Evolutionary conservation across 805 yeast species (phyloP).

Genomic region (Monosporozyma aerobia): DNA sequence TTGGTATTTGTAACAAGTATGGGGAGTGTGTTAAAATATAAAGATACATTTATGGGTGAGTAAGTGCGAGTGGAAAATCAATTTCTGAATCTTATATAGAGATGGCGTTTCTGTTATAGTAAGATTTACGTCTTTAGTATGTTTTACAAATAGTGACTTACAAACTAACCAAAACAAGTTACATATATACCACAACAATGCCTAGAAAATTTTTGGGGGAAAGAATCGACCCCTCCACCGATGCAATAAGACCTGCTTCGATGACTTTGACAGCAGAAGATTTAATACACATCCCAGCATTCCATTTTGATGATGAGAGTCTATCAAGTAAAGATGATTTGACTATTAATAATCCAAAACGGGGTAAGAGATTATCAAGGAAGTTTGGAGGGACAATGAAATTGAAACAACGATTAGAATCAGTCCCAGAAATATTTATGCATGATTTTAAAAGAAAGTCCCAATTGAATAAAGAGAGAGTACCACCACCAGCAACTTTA

Average conservation of each 20-base stretch:
- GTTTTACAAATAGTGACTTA: background rate
- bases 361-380: constrained; percentile 11
- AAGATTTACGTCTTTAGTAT: background rate
- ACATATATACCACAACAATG: constrained; percentile 9
- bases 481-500: background rate
- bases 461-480: background rate
- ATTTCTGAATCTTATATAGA: background rate
- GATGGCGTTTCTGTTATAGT: background rate
- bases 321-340: constrained; percentile 3
- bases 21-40: background rate
- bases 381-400: constrained; percentile 24
- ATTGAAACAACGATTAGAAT: constrained; percentile 22
- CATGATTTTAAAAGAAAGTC: constrained; percentile 16
- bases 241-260: constrained; percentile 27
- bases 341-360: background rate
- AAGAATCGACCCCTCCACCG: constrained; percentile 18
- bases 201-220: constrained; percentile 27
- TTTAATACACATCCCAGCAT: constrained; percentile 18
- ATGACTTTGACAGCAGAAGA: constrained; percentile 24
- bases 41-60: background rate
- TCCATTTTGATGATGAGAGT: constrained; percentile 4
- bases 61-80: background rate
- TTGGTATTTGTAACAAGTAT: background rate
- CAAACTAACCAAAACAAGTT: too few species aligned
- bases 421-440: constrained; percentile 26